Percentiles rank a stretch among this genome's conserved stretches.
Evolutionary conservation across 1,284 basidiomycete species (phyloP).

Genomic region (Boletus coffeatus): DNA sequence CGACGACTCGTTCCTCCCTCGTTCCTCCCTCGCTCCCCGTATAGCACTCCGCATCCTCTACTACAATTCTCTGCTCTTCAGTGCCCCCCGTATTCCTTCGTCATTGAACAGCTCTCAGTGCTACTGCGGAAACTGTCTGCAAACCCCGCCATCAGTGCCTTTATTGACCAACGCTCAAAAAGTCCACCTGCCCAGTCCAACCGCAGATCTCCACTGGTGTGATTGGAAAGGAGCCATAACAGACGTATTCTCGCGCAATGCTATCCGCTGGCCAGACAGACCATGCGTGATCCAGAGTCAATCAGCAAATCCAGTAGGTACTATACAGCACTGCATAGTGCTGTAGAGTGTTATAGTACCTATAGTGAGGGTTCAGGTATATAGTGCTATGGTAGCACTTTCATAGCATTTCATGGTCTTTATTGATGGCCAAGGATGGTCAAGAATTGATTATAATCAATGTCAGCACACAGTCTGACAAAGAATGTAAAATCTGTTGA

Average conservation of each 20-base stretch:
- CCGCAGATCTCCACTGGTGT: conserved; percentile 92
- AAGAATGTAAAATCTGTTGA: too few species aligned
- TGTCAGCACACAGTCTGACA: too few species aligned
- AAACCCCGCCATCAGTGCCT: conserved; percentile 64
- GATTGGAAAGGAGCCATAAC: conserved; percentile 96
- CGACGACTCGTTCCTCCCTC: conserved; percentile 67
- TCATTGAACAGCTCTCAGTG: conserved; percentile 84
- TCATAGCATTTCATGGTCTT: too few species aligned
- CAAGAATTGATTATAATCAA: too few species aligned
- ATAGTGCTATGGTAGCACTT: too few species aligned
- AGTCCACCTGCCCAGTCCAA: conserved; percentile 76
- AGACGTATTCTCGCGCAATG: conserved; percentile 86
- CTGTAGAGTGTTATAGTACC: too few species aligned
- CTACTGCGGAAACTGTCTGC: conserved; percentile 73
- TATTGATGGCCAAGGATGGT: too few species aligned
- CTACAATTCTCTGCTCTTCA: conserved; percentile 97
- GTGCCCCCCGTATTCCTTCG: conserved; percentile 71
- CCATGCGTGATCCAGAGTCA: conserved; percentile 81
- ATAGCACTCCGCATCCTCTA: conserved; percentile 86
- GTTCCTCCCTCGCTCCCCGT: conserved; percentile 69
- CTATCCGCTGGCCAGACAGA: conserved; percentile 68
- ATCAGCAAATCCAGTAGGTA: too few species aligned
- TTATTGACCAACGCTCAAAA: conserved; percentile 76
- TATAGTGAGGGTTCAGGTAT: too few species aligned
- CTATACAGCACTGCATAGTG: too few species aligned